Evolutionary conservation across 2,329 filamentous ascomycete species (phyloP).

Genomic region (Colletotrichum chlorophyti): DNA sequence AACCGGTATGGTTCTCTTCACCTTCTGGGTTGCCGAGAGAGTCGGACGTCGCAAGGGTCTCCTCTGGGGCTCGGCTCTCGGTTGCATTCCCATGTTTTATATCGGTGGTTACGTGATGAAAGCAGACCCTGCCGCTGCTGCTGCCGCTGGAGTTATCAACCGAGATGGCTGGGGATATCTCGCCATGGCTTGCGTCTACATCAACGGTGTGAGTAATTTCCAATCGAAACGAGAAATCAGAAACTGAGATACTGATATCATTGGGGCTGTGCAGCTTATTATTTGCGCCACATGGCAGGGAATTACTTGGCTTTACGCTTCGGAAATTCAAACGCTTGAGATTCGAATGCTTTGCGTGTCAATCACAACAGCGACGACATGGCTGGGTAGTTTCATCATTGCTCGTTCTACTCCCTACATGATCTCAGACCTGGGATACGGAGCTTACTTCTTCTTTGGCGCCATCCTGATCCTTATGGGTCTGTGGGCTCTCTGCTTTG

Average conservation of each 20-base stretch:
- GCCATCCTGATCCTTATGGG: conserved; percentile 51
- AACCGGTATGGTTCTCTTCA: conserved; percentile 44
- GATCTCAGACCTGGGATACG: conserved; percentile 50
- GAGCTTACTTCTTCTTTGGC: conserved; percentile 61
- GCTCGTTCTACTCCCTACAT: conserved; percentile 48
- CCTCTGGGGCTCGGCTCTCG: conserved; percentile 48
- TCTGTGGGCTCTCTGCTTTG: conserved; percentile 55
- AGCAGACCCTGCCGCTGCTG: conserved; percentile 43
- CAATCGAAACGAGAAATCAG: not conserved
- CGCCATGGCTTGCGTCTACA: conserved; percentile 55
- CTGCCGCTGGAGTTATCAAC: conserved; percentile 52
- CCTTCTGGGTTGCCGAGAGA: conserved; percentile 54
- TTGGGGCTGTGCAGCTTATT: conserved; percentile 32
- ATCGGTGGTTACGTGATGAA: conserved; percentile 45
- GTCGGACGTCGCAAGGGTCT: conserved; percentile 56
- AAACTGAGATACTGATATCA: too few species aligned
- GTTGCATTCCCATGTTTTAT: conserved; percentile 46
- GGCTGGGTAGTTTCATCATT: conserved; percentile 49
- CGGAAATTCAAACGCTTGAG: conserved; percentile 52
- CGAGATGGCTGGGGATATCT: conserved; percentile 48
- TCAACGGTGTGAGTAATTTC: conserved; percentile 42
- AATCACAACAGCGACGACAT: conserved; percentile 43
- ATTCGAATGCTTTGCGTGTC: conserved; percentile 44
- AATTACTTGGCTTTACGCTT: conserved; percentile 52
- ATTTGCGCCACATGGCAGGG: conserved; percentile 50